These are phyloP conservation scores for Hypoxylon sp. DNA, from an alignment of 2,329 filamentous ascomycete genomes.

Conservation along the genomic window DNA sequence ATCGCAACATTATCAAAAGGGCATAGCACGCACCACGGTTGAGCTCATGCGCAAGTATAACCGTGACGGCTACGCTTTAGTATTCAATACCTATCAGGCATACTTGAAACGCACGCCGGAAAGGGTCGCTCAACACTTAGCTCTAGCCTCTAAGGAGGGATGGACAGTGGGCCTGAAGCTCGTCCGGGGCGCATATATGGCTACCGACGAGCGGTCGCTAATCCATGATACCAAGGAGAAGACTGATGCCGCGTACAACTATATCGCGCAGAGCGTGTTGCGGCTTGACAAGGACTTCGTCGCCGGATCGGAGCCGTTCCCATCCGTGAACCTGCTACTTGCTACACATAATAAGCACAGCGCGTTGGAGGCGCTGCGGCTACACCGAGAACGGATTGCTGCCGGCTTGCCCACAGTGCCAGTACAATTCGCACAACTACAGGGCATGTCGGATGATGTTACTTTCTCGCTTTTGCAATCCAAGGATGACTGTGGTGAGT, in stretches of 20 bases:
- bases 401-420: constrained; percentile 9
- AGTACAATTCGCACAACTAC: constrained; percentile 1
- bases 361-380: not conserved
- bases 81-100: constrained; percentile 12
- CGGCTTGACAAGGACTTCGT: not conserved
- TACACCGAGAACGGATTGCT: constrained; percentile 1
- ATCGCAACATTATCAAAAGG: constrained; percentile 11
- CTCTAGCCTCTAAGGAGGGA: not conserved
- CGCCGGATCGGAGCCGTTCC: not conserved
- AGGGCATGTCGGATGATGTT: constrained; percentile 14
- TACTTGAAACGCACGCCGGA: constrained; percentile 6
- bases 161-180: constrained; percentile 9
- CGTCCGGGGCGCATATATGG: constrained; percentile 7
- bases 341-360: constrained; percentile 6
- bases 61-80: constrained; percentile 9
- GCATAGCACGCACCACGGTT: not conserved
- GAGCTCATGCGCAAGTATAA: constrained; percentile 8
- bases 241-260: constrained; percentile 4
- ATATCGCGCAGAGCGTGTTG: not conserved
- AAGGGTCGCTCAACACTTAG: constrained; percentile 2
- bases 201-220: not conserved
- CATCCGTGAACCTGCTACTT: constrained; percentile 2
- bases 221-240: constrained; percentile 10
- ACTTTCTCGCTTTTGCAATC: constrained; percentile 1
- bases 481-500: not conserved